phyloP scores from a whole-genome alignment of 768 basidiomycete genomes.

The Russula ochroleuca region DNA sequence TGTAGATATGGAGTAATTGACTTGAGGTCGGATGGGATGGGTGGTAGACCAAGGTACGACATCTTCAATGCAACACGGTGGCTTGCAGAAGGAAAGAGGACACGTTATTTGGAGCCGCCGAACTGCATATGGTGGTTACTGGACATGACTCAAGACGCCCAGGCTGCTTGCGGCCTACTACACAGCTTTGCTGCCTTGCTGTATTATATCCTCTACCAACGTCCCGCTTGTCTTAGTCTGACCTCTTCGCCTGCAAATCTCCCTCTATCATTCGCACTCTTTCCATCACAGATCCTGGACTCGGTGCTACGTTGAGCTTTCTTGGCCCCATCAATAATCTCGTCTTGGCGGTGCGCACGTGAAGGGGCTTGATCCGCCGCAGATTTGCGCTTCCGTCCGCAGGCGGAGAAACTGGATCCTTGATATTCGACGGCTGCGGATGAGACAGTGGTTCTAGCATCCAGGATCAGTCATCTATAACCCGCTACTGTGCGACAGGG shows the following conservation, averaged over 20 bases:
- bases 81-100: background rate
- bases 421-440: background rate
- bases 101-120: background rate
- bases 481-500: background rate
- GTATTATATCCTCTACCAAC: background rate
- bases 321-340: slow-evolving; percentile 10
- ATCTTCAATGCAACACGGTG: slow-evolving; percentile 7
- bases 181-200: background rate
- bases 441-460: background rate
- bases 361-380: background rate
- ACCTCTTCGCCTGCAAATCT: background rate
- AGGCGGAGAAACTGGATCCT: background rate
- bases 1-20: slow-evolving; percentile 76
- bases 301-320: background rate
- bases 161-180: background rate
- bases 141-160: background rate
- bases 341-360: background rate
- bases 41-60: slow-evolving; percentile 51
- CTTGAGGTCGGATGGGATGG: slow-evolving; percentile 58
- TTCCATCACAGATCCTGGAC: slow-evolving; percentile 23
- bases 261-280: slow-evolving; percentile 22
- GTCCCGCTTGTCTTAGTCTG: too few species aligned
- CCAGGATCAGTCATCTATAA: background rate
- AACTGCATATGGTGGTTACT: background rate
- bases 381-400: background rate